Conservation (phyloP, 2,329 filamentous ascomycete species). For the Penicillium sp. region DNA sequence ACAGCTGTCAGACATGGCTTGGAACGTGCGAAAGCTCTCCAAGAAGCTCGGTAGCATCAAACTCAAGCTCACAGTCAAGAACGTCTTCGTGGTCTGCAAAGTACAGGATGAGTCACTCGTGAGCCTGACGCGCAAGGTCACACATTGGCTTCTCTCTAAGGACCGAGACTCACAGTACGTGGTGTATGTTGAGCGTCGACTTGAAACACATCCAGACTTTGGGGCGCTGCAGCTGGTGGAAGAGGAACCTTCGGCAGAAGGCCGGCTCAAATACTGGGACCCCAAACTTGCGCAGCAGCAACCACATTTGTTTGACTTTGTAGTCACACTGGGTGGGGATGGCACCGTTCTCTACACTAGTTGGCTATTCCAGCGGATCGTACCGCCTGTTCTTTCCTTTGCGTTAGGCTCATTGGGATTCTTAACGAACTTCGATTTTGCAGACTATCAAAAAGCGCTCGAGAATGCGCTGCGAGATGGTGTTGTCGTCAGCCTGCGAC, state of each 20-base stretch:
- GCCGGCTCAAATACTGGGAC: slow-evolving; percentile 79
- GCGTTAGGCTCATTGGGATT: slow-evolving; percentile 90
- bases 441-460: slow-evolving; percentile 69
- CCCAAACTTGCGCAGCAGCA: slow-evolving; percentile 72
- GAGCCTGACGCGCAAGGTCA: slow-evolving; percentile 72
- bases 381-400: slow-evolving; percentile 91
- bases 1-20: slow-evolving; percentile 94
- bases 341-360: slow-evolving; percentile 96
- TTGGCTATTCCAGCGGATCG: slow-evolving; percentile 94
- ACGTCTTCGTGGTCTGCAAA: slow-evolving; percentile 87
- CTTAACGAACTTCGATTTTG: slow-evolving; percentile 93
- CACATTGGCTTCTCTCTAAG: slow-evolving; percentile 76
- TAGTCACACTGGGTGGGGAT: slow-evolving; percentile 88
- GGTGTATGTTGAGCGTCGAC: slow-evolving; percentile 77
- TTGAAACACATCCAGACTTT: slow-evolving; percentile 72
- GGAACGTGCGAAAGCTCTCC: slow-evolving; percentile 88
- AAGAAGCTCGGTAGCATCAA: slow-evolving; percentile 81
- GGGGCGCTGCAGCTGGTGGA: slow-evolving; percentile 68
- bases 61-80: slow-evolving; percentile 77
- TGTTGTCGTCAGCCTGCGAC: slow-evolving; percentile 80
- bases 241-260: slow-evolving; percentile 57
- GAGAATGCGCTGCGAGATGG: slow-evolving; percentile 75
- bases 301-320: slow-evolving; percentile 90
- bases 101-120: slow-evolving; percentile 83
- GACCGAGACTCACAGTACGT: slow-evolving; percentile 69